Base-by-base conservation (phyloP, 139 green algal genomes). In the Axilococcus clingmanii region DNA sequence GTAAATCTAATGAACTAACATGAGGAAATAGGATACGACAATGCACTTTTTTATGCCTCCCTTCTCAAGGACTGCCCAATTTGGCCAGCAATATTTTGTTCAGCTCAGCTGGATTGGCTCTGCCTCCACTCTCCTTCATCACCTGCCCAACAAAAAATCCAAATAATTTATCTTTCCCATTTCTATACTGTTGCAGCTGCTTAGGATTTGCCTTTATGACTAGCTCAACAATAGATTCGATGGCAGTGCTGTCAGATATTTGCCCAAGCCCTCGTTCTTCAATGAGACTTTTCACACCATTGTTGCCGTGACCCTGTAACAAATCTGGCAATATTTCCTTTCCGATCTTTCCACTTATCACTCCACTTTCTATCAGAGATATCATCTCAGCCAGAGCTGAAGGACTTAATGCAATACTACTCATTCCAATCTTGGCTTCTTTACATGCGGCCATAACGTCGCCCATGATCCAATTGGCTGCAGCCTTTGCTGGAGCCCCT, bases 301-400 rank as follows among this genome's bases (percentile, higher is more conserved):
- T 37, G 23, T 74, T 68, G 29, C 62, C 73, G 41, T 66, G 51
- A 2, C 80, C 83, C 47, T 83, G 36, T 22, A 94, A 59, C 38
- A 94, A 72, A 3, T 81, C 68, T 2, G 87, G 84, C 57, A 96
- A 68, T 37, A 96, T 54, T 42, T 97, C 80, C 64, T 98, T 98
- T 25, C 71, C 91, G 50, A 98, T 97, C 73, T 97, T 97, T 59
- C 91, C 91, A 56, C 76, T 91, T 67, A 98, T 96, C 22, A 67
- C 75, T 41, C 72, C 76, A 19, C 74, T 56, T 49, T 96, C 83
- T 27, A 98, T 97, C 4, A 96, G 70, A 4, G 6, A 11, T n/a
- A 97, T 81, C 74, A 97, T 85, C 61, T 97, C 87, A 7, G 78
- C 82, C 17, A 97, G 72, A 0, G 59, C 65, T 2, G 48, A 40